These are phyloP conservation scores for Colletotrichum shisoi DNA, from an alignment of 2,329 filamentous ascomycete genomes.

Conservation along the genomic window DNA sequence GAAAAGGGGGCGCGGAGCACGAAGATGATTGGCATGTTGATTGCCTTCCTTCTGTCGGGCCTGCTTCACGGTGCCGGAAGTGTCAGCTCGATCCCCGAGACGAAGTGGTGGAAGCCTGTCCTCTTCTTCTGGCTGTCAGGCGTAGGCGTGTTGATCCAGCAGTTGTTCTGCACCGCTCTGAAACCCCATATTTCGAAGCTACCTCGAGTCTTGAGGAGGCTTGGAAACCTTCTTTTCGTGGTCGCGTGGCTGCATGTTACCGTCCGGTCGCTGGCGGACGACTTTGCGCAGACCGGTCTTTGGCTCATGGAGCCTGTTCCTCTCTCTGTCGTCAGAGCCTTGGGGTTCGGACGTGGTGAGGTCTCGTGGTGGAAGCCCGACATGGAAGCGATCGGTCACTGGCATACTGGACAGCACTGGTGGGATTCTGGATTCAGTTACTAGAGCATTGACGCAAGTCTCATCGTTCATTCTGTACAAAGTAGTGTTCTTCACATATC, in stretches of 20 bases:
- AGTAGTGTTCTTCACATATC: conserved; percentile 6
- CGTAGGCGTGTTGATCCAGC: conserved; percentile 70
- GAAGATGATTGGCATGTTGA: conserved; percentile 49
- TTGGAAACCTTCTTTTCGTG: conserved; percentile 69
- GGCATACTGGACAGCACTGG: conserved; percentile 70
- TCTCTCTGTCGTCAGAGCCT: conserved; percentile 70
- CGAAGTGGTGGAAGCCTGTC: conserved; percentile 61
- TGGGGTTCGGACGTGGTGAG: conserved; percentile 68
- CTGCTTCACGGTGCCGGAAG: conserved; percentile 76
- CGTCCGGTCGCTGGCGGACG: conserved; percentile 72
- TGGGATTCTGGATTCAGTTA: conserved; percentile 58
- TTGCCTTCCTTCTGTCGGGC: conserved; percentile 73
- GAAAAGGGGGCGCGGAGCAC: conserved; percentile 45
- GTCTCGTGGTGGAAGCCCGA: conserved; percentile 75
- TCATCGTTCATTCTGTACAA: conserved; percentile 7
- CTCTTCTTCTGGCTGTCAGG: conserved; percentile 78
- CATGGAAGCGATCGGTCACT: conserved; percentile 58
- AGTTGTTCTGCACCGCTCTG: conserved; percentile 48
- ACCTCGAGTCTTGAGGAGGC: conserved; percentile 58
- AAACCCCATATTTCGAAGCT: conserved; percentile 47
- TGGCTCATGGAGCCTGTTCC: conserved; percentile 88
- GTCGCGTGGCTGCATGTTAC: conserved; percentile 74
- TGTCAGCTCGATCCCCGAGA: conserved; percentile 66
- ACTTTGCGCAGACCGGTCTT: conserved; percentile 75
- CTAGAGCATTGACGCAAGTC: conserved; percentile 40